These are phyloP conservation scores for Isabelozyma rhagii DNA, from an alignment of 805 yeast genomes.

Conservation along the genomic window DNA sequence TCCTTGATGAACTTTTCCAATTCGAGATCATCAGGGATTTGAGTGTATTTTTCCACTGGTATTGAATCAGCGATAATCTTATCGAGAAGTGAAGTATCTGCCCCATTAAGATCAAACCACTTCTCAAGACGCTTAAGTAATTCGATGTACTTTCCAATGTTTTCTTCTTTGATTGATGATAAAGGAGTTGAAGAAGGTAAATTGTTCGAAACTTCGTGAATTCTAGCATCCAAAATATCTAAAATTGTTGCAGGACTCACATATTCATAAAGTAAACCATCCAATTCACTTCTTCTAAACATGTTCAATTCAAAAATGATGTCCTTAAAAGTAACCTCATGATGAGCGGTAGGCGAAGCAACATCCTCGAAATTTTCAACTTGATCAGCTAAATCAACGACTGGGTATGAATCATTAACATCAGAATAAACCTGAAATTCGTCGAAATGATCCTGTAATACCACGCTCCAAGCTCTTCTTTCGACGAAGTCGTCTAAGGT, in stretches of 20 bases:
- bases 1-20: conserved; percentile 7
- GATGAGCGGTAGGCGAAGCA: not conserved
- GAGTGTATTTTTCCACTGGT: conserved; percentile 4
- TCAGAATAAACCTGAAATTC: not conserved
- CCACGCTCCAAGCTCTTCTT: conserved; percentile 3
- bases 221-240: conserved; percentile 9
- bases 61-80: not conserved
- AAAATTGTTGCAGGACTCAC: conserved; percentile 3
- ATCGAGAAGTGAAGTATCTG: conserved; percentile 49
- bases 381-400: not conserved
- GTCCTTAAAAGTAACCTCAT: not conserved
- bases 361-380: not conserved
- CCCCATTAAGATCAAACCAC: conserved; percentile 51
- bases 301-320: not conserved
- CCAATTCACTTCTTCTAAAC: conserved; percentile 2
- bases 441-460: not conserved
- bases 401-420: not conserved
- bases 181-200: conserved; percentile 8
- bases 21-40: conserved; percentile 17
- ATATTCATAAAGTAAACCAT: not conserved
- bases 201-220: conserved; percentile 11
- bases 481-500: conserved; percentile 6
- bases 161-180: conserved; percentile 9
- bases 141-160: conserved; percentile 9
- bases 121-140: conserved; percentile 10